These are phyloP conservation scores for Talaromyces funiculosus DNA, from an alignment of 2,329 filamentous ascomycete species.

Conservation along the genomic window DNA sequence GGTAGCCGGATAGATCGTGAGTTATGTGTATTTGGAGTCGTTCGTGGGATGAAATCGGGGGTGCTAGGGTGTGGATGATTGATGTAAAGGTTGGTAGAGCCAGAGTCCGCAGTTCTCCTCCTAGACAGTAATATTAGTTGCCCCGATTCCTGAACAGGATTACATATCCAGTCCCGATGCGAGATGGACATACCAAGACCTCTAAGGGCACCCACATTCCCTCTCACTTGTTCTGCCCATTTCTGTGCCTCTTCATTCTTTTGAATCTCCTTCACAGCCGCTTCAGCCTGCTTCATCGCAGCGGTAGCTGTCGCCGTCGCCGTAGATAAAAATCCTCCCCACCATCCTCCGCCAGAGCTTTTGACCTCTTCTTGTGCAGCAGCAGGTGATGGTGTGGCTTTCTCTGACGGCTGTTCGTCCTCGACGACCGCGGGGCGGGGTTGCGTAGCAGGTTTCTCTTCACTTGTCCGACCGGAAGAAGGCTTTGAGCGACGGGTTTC, in stretches of 20 bases:
- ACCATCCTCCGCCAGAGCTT: conserved; percentile 67
- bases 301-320: conserved; percentile 46
- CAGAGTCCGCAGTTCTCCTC: conserved; percentile 77
- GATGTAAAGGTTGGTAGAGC: conserved; percentile 93
- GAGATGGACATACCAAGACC: conserved; percentile 58
- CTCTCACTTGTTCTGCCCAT: conserved; percentile 90
- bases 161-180: background rate
- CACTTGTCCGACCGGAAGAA: conserved; percentile 52
- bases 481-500: conserved; percentile 51
- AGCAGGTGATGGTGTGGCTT: conserved; percentile 27
- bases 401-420: conserved; percentile 29
- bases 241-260: conserved; percentile 94
- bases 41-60: conserved; percentile 94
- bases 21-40: conserved; percentile 95
- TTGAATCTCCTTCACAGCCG: conserved; percentile 88
- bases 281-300: conserved; percentile 81
- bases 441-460: conserved; percentile 51
- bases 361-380: conserved; percentile 40
- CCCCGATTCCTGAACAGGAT: background rate
- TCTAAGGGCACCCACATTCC: conserved; percentile 74
- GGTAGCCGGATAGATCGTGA: conserved; percentile 91
- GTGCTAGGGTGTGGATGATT: conserved; percentile 89
- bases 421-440: conserved; percentile 5
- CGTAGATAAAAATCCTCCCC: conserved; percentile 78
- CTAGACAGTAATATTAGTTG: conserved; percentile 42